Base-by-base conservation (phyloP, 1,284 basidiomycete genomes). In the Ustilago hordei region DNA sequence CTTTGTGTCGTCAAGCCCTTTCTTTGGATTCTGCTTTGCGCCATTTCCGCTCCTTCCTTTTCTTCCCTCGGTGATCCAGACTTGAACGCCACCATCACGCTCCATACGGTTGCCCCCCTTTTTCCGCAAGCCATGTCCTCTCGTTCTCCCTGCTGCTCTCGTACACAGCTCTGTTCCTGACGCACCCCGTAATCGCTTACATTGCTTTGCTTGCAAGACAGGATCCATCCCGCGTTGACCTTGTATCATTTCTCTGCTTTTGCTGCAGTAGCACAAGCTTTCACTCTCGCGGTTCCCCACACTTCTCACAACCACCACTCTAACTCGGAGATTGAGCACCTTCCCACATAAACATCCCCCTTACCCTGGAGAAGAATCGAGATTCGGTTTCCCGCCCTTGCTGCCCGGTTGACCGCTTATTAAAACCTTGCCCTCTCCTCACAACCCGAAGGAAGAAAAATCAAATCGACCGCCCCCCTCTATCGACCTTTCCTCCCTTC, bases 281-380 rank as follows among this genome's bases (percentile, higher is more conserved):
- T 50, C 48, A 28, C 48, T 15, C 39, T n/a, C 28, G 13, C 28
- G 31, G 12, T 50, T 47, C 52, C 54, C 36, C 54, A 36, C 54
- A 55, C 36, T 39, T 55, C 48, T 52, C 32, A 52, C 48, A 13
- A 52, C 48, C 48, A 52, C 23, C 48, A 32, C 48, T 32, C 23
- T 13, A 32, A 32, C 28, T 9, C 17, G 19, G 47, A 48, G 47
- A 13, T 52, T 34, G 13, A 34, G 11, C 31, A 35, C 19, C 53
- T 38, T 23, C 7, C 23, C 48, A 8, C 48, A 50, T 12, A 32
- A 12, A 11, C 23, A 32, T 13, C 6, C 48, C 8, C 13, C 8
- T 7, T 8, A 8, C 48, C 48, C 31, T 28, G 48, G 13, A 28
- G 48, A 28, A 32, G 28, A 11, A 23, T 48, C 45, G 23, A 28